Evolutionary conservation across 306 rosid genomes (phyloP).

Genomic region (Prinsepia uniflora): DNA sequence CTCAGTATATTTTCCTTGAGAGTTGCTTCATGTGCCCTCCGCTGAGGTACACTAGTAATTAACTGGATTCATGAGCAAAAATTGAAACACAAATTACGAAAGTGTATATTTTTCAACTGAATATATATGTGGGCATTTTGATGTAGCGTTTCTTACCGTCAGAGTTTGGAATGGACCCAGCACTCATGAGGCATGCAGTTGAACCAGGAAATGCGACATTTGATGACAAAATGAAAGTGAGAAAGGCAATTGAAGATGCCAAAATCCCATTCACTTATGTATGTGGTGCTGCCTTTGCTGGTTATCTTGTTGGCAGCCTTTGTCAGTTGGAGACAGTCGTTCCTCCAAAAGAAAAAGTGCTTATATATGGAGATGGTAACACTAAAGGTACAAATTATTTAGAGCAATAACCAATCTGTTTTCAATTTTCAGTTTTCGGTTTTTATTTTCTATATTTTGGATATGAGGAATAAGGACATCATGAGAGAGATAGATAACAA

Average conservation of each 20-base stretch:
- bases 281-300: conserved; percentile 69
- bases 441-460: too few species aligned
- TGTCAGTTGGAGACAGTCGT: conserved; percentile 60
- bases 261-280: conserved; percentile 73
- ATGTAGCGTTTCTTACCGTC: conserved; percentile 81
- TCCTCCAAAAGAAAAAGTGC: conserved; percentile 61
- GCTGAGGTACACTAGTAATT: too few species aligned
- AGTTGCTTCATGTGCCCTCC: too few species aligned
- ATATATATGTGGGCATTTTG: background rate
- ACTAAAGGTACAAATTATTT: conserved; percentile 50
- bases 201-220: conserved; percentile 82
- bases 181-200: conserved; percentile 73
- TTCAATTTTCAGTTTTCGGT: too few species aligned
- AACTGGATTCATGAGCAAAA: too few species aligned
- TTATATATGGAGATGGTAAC: conserved; percentile 64
- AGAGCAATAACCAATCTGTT: too few species aligned
- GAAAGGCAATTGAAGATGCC: conserved; percentile 77
- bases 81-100: background rate
- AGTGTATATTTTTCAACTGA: background rate
- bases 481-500: too few species aligned
- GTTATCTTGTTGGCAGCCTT: conserved; percentile 71
- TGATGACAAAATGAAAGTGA: conserved; percentile 67
- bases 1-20: too few species aligned
- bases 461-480: too few species aligned
- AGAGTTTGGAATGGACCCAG: conserved; percentile 82